phyloP scores from a whole-genome alignment of 2,329 filamentous ascomycete genomes.

The Tolypocladium endophyticum region DNA sequence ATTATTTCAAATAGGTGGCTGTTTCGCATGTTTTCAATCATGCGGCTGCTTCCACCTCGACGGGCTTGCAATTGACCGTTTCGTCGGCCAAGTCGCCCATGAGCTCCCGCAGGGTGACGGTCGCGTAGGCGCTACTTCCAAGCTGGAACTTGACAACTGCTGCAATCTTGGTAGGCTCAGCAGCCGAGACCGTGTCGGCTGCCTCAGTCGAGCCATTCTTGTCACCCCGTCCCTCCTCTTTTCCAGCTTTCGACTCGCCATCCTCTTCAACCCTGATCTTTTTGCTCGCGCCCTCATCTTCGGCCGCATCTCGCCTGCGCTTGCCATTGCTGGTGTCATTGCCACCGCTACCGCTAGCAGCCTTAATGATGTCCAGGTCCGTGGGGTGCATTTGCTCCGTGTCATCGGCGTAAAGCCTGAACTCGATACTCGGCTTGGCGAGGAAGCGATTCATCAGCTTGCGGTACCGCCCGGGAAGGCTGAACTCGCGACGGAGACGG shows the following conservation, averaged over 20 bases:
- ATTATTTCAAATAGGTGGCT: neutral
- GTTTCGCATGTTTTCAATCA: neutral
- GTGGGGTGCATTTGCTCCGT: slow-evolving; percentile 83
- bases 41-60: neutral
- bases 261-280: slow-evolving; percentile 8
- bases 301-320: slow-evolving; percentile 6
- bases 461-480: slow-evolving; percentile 78
- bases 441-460: slow-evolving; percentile 69
- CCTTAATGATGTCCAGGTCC: slow-evolving; percentile 61
- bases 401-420: slow-evolving; percentile 58
- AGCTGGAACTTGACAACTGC: slow-evolving; percentile 68
- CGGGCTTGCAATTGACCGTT: neutral
- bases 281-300: slow-evolving; percentile 9
- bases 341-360: slow-evolving; percentile 14
- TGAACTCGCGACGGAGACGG: slow-evolving; percentile 75
- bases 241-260: neutral
- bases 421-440: slow-evolving; percentile 52
- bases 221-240: slow-evolving; percentile 1
- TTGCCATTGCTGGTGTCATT: slow-evolving; percentile 5
- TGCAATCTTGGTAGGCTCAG: slow-evolving; percentile 36
- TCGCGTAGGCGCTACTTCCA: slow-evolving; percentile 73
- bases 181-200: slow-evolving; percentile 10
- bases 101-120: slow-evolving; percentile 70
- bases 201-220: slow-evolving; percentile 7
- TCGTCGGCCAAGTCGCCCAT: slow-evolving; percentile 39